Base-by-base conservation (phyloP, 805 yeast species). In the Teunomyces cretensis region DNA sequence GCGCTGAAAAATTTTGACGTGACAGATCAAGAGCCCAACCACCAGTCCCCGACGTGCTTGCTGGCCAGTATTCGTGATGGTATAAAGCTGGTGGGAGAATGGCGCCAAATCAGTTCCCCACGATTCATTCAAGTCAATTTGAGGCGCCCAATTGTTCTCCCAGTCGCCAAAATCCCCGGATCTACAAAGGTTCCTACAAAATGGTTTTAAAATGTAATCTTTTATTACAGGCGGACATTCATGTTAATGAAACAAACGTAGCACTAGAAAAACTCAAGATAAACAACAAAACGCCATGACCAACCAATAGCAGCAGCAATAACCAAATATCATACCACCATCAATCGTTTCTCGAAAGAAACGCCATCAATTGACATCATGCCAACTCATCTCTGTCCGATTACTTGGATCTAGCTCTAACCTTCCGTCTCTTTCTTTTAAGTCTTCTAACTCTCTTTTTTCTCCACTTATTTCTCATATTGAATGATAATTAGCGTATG, bases 361-460 rank as follows among this genome's bases (percentile, higher is more conserved):
- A 13, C 41, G 41, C 19, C 14, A 37, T 26, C 41, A 37, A 37
- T 37, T 37, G 41, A 27, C 32, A 28, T 37, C 22, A 27, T 4
- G 32, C 9, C 32, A 35, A 35, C 16, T 35, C 24, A 27, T 22
- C 33, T 33, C 33, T 22, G 72, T 70, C 72, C 86, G 87, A 81
- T 86, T 86, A 88, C 85, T 88, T 88, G 83, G 96, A 88, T 88
- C 98, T 90, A 80, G 98, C 98, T 88, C 98, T 89, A 72, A 92
- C 97, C 96, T 92, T 92, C 97, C 98, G 97, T 87, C 98, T 88
- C 96, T 92, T 92, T 84, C 97, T 89, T 88, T 92, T 92, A 75
- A 92, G 88, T 88, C 98, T 89, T 88, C 98, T 91, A 79, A 87
- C 96, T 91, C 98, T 92, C 96, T 92, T 92, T 88, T 92, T 92